Percentiles rank a stretch among this genome's conserved stretches.
phyloP scores from a whole-genome alignment of 192 early-diverging fungal genomes.

The Umbelopsis sp. region DNA sequence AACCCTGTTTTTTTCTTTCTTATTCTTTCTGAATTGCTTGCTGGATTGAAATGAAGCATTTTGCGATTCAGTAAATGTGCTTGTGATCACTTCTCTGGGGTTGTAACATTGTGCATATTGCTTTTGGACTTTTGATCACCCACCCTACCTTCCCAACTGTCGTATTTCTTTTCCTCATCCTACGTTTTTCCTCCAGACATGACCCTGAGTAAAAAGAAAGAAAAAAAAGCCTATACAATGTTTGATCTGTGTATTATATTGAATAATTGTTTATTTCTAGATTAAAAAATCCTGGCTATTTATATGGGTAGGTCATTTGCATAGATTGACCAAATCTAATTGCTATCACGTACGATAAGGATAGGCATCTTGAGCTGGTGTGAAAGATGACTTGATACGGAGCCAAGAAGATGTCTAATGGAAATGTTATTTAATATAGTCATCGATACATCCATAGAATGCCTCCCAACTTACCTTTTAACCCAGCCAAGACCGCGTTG shows the following conservation, averaged over 20 bases:
- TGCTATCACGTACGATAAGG: constrained; percentile 17
- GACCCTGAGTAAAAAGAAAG: no score
- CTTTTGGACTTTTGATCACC: neutral
- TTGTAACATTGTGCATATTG: neutral
- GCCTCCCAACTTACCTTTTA: constrained; percentile 16
- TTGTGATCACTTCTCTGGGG: neutral
- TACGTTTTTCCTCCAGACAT: no score
- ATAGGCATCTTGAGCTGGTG: constrained; percentile 24
- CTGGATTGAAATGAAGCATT: neutral
- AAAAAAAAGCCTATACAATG: no score
- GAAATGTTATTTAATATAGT: neutral
- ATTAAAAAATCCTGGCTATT: no score
- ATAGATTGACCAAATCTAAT: neutral
- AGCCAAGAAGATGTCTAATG: constrained; percentile 24
- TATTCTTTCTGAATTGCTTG: neutral
- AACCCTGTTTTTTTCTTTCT: neutral
- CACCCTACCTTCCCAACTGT: neutral
- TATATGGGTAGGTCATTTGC: no score
- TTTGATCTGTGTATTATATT: no score
- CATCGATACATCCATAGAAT: neutral
- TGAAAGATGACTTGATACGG: constrained; percentile 26
- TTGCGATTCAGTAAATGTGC: neutral
- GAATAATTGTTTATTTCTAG: no score
- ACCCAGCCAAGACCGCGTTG: constrained; percentile 27
- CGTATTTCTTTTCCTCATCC: neutral